A percentile compares a stretch with the other conserved stretches of the same genome.
These are phyloP conservation scores for Tuber umbilicatum DNA, from an alignment of 495 filamentous ascomycete species.

Conservation along the genomic window DNA sequence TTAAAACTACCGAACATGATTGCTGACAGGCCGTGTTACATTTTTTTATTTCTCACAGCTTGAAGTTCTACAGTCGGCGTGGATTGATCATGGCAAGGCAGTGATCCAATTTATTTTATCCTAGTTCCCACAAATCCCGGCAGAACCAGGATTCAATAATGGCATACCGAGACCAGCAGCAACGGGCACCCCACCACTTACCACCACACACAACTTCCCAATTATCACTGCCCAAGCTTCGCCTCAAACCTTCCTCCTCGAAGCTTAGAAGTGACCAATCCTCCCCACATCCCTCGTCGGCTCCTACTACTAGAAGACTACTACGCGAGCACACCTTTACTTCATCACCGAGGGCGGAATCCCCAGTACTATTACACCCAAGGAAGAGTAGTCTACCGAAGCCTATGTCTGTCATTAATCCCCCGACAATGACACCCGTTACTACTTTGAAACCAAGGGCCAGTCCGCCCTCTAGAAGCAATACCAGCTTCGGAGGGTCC, in stretches of 20 bases:
- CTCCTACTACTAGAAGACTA: neutral
- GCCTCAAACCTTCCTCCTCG: constrained; percentile 30
- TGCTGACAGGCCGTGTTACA: neutral
- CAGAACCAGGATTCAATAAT: constrained; percentile 22
- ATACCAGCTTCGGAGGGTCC: neutral
- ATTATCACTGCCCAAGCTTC: constrained; percentile 31
- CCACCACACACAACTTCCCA: constrained; percentile 26
- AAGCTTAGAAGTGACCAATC: constrained; percentile 26
- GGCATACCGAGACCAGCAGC: constrained; percentile 32
- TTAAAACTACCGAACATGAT: neutral
- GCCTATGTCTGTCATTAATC: constrained; percentile 27
- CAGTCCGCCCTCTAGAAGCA: constrained; percentile 19
- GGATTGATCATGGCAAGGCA: constrained; percentile 1
- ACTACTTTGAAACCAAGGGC: constrained; percentile 33
- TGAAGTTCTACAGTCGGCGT: neutral
- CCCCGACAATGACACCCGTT: constrained; percentile 31
- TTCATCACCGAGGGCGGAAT: constrained; percentile 21
- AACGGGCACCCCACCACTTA: constrained; percentile 24
- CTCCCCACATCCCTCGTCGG: constrained; percentile 10
- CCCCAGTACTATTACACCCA: constrained; percentile 13
- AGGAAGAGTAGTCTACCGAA: constrained; percentile 30
- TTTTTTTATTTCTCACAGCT: constrained; percentile 1
- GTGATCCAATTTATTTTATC: constrained; percentile 1
- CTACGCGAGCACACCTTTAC: constrained; percentile 24
- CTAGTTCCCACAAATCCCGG: constrained; percentile 13